Conservation (phyloP, 2,329 filamentous ascomycete genomes). For the Apiospora arundinis region DNA sequence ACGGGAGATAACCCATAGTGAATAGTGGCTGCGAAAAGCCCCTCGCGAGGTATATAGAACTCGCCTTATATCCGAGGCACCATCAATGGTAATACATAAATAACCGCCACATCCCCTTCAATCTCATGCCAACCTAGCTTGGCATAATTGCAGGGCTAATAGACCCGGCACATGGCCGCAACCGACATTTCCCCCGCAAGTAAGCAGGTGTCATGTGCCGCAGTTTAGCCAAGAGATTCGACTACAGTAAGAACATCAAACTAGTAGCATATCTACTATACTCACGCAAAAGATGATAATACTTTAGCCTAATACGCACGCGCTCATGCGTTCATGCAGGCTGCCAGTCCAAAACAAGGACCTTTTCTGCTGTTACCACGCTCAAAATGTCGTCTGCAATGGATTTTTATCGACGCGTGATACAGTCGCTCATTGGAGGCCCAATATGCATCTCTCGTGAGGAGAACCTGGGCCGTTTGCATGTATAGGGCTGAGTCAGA, state of each 20-base stretch:
- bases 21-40: neutral
- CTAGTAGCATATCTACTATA: no score
- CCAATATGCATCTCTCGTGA: neutral
- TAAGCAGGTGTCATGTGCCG: no score
- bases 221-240: no score
- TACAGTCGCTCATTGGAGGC: neutral
- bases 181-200: no score
- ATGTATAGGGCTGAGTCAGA: neutral
- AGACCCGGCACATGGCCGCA: no score
- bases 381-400: neutral
- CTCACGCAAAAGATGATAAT: no score
- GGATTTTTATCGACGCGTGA: neutral
- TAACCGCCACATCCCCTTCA: neutral
- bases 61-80: neutral
- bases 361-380: neutral
- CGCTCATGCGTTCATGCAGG: neutral
- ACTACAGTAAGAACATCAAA: no score
- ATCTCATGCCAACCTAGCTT: no score
- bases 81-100: slow-evolving; percentile 15
- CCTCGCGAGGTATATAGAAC: neutral
- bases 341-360: neutral
- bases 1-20: no score
- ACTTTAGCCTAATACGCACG: no score
- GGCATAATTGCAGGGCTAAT: no score
- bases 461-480: no score